Conservation (phyloP, 2,329 filamentous ascomycete species). For the Elsinoe necatrix region DNA sequence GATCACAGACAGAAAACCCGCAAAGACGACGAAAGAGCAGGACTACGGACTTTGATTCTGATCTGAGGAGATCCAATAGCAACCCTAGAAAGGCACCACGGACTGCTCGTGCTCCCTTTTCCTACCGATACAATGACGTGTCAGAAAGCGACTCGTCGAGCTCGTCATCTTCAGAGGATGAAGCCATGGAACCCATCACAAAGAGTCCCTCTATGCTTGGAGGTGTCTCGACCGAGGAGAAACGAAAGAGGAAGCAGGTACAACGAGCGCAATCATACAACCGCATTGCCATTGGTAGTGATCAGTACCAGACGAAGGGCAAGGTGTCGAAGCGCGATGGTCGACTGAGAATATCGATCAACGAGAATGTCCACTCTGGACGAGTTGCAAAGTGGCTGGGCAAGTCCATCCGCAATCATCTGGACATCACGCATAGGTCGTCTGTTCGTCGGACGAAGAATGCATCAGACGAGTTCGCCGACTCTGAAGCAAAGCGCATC, state of each 20-base stretch:
- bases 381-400: slow-evolving; percentile 68
- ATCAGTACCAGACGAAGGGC: slow-evolving; percentile 56
- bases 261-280: slow-evolving; percentile 33
- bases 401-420: slow-evolving; percentile 51
- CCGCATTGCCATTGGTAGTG: slow-evolving; percentile 53
- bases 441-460: background rate
- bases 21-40: background rate
- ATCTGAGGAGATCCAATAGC: background rate
- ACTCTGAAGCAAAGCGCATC: slow-evolving; percentile 22
- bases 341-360: slow-evolving; percentile 61
- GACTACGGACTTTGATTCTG: background rate
- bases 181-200: background rate
- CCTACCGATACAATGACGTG: background rate
- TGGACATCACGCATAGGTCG: slow-evolving; percentile 25
- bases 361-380: slow-evolving; percentile 59
- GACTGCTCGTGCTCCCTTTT: background rate
- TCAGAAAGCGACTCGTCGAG: slow-evolving; percentile 11
- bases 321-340: slow-evolving; percentile 60
- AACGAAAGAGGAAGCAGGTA: slow-evolving; percentile 16
- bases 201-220: background rate
- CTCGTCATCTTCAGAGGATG: slow-evolving; percentile 15
- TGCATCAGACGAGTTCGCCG: slow-evolving; percentile 16
- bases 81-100: background rate
- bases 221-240: slow-evolving; percentile 17
- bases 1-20: background rate